A percentile compares a stretch with the other conserved stretches of the same genome.
Conservation (phyloP, 2,329 filamentous ascomycete species). For the Bipolaris bicolor region DNA sequence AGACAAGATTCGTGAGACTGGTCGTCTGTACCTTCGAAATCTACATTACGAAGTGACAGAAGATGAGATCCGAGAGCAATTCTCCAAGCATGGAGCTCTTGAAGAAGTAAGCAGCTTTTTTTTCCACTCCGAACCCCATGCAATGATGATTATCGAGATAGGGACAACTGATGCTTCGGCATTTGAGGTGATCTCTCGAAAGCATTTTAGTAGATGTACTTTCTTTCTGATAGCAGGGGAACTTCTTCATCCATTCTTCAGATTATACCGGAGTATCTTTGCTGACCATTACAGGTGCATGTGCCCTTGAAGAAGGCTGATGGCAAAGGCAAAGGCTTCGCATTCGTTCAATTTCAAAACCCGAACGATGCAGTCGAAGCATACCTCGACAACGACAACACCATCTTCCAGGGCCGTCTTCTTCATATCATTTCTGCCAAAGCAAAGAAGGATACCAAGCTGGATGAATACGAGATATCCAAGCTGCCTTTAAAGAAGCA, state of each 20-base stretch:
- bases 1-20: conserved; percentile 71
- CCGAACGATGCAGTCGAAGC: conserved; percentile 76
- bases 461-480: conserved; percentile 88
- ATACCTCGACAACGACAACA: conserved; percentile 79
- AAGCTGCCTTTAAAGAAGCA: conserved; percentile 95
- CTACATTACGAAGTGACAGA: conserved; percentile 80
- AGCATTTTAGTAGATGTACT: conserved; percentile 99
- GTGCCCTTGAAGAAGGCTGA: conserved; percentile 74
- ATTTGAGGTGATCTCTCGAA: conserved; percentile 89
- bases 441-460: conserved; percentile 77
- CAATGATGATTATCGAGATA: conserved; percentile 96
- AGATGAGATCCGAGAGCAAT: conserved; percentile 75
- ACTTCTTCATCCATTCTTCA: neutral
- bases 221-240: conserved; percentile 72
- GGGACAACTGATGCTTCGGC: conserved; percentile 97
- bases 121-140: conserved; percentile 23
- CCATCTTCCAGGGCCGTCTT: conserved; percentile 89
- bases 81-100: conserved; percentile 74
- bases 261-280: conserved; percentile 1
- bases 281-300: conserved; percentile 71
- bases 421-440: conserved; percentile 87
- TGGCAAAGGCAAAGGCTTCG: conserved; percentile 85
- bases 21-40: conserved; percentile 87
- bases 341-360: conserved; percentile 79
- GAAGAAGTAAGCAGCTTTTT: conserved; percentile 76